Percentiles rank a stretch among this genome's conserved stretches.
Evolutionary conservation across 2,329 filamentous ascomycete genomes (phyloP).

Genomic region (Pestalotiopsis sp.): DNA sequence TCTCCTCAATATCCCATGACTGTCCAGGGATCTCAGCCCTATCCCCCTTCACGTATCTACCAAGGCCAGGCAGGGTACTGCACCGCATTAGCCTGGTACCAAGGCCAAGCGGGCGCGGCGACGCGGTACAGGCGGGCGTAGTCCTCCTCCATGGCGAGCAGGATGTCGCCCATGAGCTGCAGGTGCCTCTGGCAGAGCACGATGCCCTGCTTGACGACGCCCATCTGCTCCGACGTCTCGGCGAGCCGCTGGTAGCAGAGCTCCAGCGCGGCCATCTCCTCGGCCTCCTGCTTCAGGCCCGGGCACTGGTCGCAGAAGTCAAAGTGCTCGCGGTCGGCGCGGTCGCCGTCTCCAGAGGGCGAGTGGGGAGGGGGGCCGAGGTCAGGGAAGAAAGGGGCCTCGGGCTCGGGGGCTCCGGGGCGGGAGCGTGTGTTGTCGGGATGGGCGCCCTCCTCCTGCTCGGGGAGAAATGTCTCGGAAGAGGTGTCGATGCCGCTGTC

Average conservation of each 20-base stretch:
- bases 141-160: background rate
- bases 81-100: background rate
- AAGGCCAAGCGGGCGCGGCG: background rate
- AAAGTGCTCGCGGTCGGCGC: too few species aligned
- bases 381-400: background rate
- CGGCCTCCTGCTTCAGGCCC: too few species aligned
- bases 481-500: background rate
- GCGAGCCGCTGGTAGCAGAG: background rate
- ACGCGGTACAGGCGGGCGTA: background rate
- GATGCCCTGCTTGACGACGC: background rate
- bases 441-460: background rate
- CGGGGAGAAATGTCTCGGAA: background rate
- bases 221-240: background rate
- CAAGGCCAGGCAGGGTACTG: background rate
- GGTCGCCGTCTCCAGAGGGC: too few species aligned
- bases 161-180: background rate
- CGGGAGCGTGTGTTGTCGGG: background rate
- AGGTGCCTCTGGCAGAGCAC: background rate
- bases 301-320: too few species aligned
- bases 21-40: too few species aligned
- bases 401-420: background rate
- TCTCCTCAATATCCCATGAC: too few species aligned
- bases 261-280: background rate
- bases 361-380: too few species aligned
- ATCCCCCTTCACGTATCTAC: background rate